Base-by-base conservation (phyloP, 768 basidiomycete species). In the Amanita muscaria region DNA sequence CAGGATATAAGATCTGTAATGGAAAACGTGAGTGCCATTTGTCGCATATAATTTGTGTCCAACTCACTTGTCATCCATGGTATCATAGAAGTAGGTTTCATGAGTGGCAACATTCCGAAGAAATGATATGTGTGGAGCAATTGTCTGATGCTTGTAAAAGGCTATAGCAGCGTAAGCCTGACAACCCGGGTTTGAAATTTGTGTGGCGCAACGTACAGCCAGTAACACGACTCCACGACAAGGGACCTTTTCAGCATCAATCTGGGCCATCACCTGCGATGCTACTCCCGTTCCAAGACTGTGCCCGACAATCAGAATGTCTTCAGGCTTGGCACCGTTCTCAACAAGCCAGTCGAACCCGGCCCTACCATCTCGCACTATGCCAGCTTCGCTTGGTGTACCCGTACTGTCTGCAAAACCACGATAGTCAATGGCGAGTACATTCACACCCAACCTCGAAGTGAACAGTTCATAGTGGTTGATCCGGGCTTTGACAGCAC, bases 381-480 rank as follows among this genome's bases (percentile, higher is more conserved):
- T 66, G 0, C 93, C 94, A 9, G 59, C 60, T 59, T 93, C 84
- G 19, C 75, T 80, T 0, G 94, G 94, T 0, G 62, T 60, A 1
- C 90, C 89, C 1, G 76, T 73, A 44, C 89, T 93, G 56, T 97
- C 92, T 2, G 69, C 94, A 54, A 85, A 98, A 1, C 93, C 93
- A 39, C 93, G 78, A 59, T 97, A 98, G 63, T 98, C 94, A 27
- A 89, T 78, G 1, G 79, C 80, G 19, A 97, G 65, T 11, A 96
- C 81, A 59, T 93, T 93, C 15, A 75, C 75, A 14, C 68, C 65
- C 5, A 88, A 64, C 1, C 82, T 74, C 2, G 80, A 73, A 0
- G 85, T 72, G 55, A 83, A 81, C 0, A 74, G 69, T 14, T 70
- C 63, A 56, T 89, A 89, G 30, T 80, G 72, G 14, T 69, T 71